Conservation (phyloP, 441 rosid species). For the Theobroma grandiflorum region DNA sequence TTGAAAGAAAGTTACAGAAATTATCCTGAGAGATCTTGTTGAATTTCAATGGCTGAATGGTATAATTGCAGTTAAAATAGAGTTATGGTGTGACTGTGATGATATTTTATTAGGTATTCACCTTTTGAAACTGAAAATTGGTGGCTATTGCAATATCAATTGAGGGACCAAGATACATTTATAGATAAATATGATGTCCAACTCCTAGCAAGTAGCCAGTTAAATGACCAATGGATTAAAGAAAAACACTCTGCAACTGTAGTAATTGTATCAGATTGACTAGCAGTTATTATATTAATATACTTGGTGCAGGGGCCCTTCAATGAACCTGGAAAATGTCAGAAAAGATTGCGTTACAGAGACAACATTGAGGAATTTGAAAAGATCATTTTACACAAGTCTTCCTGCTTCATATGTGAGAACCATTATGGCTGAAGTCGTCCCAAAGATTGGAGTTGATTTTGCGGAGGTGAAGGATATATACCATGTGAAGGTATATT, state of each 20-base stretch:
- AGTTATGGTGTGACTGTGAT: background rate
- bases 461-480: slow-evolving; percentile 55
- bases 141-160: background rate
- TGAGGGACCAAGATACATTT: background rate
- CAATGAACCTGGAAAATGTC: slow-evolving; percentile 30
- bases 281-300: background rate
- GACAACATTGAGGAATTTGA: slow-evolving; percentile 40
- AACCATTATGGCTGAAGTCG: slow-evolving; percentile 41
- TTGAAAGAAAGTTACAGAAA: background rate
- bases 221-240: background rate
- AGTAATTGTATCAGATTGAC: background rate
- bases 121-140: background rate
- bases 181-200: background rate
- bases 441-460: slow-evolving; percentile 51
- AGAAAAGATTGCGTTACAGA: slow-evolving; percentile 33
- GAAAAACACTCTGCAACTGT: background rate
- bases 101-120: background rate
- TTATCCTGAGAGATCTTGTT: background rate
- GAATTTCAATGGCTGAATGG: background rate
- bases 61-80: background rate
- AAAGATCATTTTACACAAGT: slow-evolving; percentile 52
- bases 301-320: slow-evolving; percentile 42
- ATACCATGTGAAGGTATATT: slow-evolving; percentile 61
- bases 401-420: slow-evolving; percentile 54
- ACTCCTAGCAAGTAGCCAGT: background rate